Evolutionary conservation across 495 filamentous ascomycete genomes (phyloP).

Genomic region (Jackrogersella minutella): DNA sequence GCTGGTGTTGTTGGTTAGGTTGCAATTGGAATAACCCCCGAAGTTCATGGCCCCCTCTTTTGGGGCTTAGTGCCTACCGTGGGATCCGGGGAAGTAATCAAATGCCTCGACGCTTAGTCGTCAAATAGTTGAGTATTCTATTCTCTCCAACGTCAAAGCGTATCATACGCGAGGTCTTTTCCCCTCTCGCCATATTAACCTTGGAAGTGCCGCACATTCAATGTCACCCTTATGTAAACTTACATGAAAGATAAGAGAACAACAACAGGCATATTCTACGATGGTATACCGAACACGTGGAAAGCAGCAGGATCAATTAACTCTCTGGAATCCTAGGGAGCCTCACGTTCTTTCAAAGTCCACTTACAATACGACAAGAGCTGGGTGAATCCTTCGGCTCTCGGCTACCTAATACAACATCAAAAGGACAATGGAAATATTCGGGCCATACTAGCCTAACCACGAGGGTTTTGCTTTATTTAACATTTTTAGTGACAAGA

Average conservation of each 20-base stretch:
- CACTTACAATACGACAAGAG: background rate
- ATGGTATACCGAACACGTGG: background rate
- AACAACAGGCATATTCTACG: background rate
- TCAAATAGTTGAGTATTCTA: background rate
- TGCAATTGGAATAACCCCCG: constrained; percentile 6
- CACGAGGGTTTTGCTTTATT: background rate
- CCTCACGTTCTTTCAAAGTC: constrained; percentile 6
- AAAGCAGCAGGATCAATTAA: background rate
- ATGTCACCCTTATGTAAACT: no score
- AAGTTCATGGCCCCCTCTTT: background rate
- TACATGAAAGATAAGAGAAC: background rate
- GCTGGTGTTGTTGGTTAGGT: no score
- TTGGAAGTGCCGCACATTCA: no score
- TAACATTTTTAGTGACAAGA: background rate
- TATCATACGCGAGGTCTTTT: background rate
- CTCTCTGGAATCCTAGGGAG: background rate
- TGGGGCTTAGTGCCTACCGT: constrained; percentile 3
- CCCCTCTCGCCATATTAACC: background rate
- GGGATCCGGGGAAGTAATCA: constrained; percentile 18
- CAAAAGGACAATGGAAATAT: background rate
- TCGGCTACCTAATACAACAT: background rate
- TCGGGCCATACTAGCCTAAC: background rate
- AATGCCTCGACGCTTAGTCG: background rate
- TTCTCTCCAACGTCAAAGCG: constrained; percentile 26
- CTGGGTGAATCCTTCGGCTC: background rate